These are phyloP conservation scores for Capronia americana DNA, from an alignment of 2,329 filamentous ascomycete genomes.

Conservation along the genomic window DNA sequence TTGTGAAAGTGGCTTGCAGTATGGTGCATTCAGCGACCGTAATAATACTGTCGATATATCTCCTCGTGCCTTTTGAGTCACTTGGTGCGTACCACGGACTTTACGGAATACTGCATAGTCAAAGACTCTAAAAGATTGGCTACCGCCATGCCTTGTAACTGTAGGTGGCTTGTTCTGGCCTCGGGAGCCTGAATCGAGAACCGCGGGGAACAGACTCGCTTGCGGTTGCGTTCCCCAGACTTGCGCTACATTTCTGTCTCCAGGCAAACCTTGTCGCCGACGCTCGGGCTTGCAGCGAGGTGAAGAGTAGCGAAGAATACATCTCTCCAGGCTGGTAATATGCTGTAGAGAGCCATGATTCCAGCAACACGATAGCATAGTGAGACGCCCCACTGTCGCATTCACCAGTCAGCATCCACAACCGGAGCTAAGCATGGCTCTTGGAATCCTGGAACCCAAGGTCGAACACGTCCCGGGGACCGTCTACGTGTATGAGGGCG, in stretches of 20 bases:
- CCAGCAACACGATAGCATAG: not conserved
- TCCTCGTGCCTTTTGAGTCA: not conserved
- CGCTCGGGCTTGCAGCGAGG: not conserved
- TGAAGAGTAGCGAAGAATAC: not conserved
- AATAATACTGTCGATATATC: not conserved
- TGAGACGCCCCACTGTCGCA: not conserved
- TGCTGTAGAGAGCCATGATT: slow-evolving; percentile 1
- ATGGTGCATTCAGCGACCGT: not conserved
- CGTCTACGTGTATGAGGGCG: slow-evolving; percentile 38
- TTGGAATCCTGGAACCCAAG: slow-evolving; percentile 38
- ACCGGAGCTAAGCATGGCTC: slow-evolving; percentile 32
- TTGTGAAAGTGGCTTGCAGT: not conserved
- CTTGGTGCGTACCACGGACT: not conserved
- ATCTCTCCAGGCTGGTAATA: not conserved
- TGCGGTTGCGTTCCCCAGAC: not conserved
- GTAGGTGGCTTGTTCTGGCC: not conserved
- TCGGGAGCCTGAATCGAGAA: not conserved
- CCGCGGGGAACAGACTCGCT: not conserved
- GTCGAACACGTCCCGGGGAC: slow-evolving; percentile 39
- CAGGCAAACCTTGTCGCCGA: not conserved
- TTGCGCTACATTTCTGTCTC: not conserved
- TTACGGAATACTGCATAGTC: not conserved
- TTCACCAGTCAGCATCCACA: not conserved
- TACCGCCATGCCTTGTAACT: not conserved
- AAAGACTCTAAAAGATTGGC: not conserved